A percentile compares a stretch with the other conserved stretches of the same genome.
These are phyloP conservation scores for Musa acuminata DNA, from an alignment of 176 grass and related monocot genomes.

Conservation along the genomic window DNA sequence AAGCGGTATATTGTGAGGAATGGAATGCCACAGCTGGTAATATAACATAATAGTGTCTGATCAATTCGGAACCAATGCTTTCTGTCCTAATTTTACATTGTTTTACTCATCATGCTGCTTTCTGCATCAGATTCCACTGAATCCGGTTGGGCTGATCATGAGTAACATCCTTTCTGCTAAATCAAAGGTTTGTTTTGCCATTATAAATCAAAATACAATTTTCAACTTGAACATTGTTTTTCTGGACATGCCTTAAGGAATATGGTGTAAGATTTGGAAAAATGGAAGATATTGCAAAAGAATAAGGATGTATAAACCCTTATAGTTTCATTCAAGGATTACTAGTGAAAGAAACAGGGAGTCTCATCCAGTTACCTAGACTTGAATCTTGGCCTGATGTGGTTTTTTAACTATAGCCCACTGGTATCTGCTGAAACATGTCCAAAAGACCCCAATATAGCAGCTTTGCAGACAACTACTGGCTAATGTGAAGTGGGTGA, in stretches of 20 bases:
- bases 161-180: conserved; percentile 76
- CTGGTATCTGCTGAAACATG: no score
- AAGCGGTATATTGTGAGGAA: conserved; percentile 90
- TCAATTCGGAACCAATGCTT: neutral
- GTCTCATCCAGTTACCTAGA: no score
- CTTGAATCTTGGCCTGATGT: no score
- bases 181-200: conserved; percentile 55
- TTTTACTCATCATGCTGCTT: conserved; percentile 17
- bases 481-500: no score
- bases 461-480: no score
- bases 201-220: conserved; percentile 21
- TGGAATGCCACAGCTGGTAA: conserved; percentile 71
- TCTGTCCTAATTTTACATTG: conserved; percentile 9
- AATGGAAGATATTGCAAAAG: neutral
- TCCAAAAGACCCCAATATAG: no score
- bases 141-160: conserved; percentile 59
- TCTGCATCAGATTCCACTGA: conserved; percentile 54
- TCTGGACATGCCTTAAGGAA: neutral
- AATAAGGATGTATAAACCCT: no score
- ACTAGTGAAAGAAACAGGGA: no score
- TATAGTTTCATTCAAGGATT: no score
- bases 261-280: neutral
- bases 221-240: conserved; percentile 3
- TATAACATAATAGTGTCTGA: conserved; percentile 7
- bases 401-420: no score